phyloP scores from a whole-genome alignment of 768 basidiomycete species.

The Rhodotorula sphaerocarpa region DNA sequence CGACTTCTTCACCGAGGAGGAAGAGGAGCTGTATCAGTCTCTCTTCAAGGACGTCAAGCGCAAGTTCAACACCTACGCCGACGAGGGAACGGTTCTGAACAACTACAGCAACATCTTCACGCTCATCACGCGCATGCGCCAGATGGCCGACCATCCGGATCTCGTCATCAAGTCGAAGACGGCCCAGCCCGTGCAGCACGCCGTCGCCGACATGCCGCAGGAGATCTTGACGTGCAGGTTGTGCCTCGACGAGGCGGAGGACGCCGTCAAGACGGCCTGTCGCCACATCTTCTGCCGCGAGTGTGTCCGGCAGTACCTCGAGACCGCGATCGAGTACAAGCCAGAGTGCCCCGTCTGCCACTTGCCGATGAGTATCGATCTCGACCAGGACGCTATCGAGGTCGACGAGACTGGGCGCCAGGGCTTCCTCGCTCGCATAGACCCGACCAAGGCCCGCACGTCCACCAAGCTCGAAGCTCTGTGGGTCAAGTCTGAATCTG shows the following conservation, averaged over 20 bases:
- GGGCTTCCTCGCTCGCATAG: slow-evolving; percentile 83
- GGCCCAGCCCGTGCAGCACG: slow-evolving; percentile 56
- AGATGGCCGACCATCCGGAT: slow-evolving; percentile 59
- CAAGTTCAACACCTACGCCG: slow-evolving; percentile 79
- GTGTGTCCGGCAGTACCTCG: slow-evolving; percentile 87
- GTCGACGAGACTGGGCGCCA: slow-evolving; percentile 67
- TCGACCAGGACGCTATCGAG: slow-evolving; percentile 89
- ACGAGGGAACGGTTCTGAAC: slow-evolving; percentile 61
- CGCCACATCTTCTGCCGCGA: slow-evolving; percentile 81
- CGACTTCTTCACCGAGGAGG: slow-evolving; percentile 92
- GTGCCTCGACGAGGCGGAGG: slow-evolving; percentile 95
- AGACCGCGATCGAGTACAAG: slow-evolving; percentile 66
- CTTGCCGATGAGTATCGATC: slow-evolving; percentile 79
- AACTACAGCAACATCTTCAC: slow-evolving; percentile 66
- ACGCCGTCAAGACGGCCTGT: slow-evolving; percentile 89
- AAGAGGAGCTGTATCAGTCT: slow-evolving; percentile 59
- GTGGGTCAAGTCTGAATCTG: not conserved
- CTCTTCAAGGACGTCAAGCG: slow-evolving; percentile 88
- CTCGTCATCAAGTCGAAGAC: slow-evolving; percentile 80
- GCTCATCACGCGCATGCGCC: slow-evolving; percentile 79
- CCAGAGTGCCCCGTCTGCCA: slow-evolving; percentile 94
- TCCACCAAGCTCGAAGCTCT: slow-evolving; percentile 97
- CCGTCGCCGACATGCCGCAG: slow-evolving; percentile 50
- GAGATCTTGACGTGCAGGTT: slow-evolving; percentile 58
- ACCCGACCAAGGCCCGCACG: slow-evolving; percentile 82